phyloP scores from a whole-genome alignment of 345 rosid genomes.

The Rhodamnia rubescens region DNA sequence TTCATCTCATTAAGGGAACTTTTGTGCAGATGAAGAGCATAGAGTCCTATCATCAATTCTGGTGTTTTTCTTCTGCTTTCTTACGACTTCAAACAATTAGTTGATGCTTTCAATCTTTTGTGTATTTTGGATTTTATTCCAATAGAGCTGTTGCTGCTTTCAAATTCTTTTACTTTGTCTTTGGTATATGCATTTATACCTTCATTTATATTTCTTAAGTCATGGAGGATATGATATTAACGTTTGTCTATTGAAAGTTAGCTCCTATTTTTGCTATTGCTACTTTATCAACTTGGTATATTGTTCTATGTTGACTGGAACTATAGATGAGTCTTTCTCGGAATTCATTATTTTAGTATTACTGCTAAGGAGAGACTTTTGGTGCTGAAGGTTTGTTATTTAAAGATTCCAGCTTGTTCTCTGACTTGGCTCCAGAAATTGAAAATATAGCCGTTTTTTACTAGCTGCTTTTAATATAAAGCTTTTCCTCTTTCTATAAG shows the following conservation, averaged over 20 bases:
- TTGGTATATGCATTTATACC: background rate
- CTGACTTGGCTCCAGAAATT: background rate
- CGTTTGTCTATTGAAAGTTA: background rate
- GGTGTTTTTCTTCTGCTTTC: background rate
- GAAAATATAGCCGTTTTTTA: background rate
- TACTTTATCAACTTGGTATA: background rate
- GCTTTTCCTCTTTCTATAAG: background rate
- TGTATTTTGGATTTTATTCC: background rate
- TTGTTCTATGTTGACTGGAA: background rate
- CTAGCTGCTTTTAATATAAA: background rate
- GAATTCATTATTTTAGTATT: background rate
- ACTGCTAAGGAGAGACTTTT: background rate
- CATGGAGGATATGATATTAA: background rate
- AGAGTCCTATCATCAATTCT: background rate
- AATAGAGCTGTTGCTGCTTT: background rate
- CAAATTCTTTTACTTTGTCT: background rate
- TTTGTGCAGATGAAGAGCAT: background rate
- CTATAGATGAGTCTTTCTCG: background rate
- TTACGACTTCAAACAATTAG: background rate
- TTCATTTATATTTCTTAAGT: background rate
- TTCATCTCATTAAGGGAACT: background rate
- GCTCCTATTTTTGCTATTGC: background rate
- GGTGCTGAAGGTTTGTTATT: background rate
- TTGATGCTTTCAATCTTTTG: background rate
- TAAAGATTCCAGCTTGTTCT: background rate